phyloP scores from a whole-genome alignment of 768 basidiomycete genomes.

The Hygrocybe punicea region DNA sequence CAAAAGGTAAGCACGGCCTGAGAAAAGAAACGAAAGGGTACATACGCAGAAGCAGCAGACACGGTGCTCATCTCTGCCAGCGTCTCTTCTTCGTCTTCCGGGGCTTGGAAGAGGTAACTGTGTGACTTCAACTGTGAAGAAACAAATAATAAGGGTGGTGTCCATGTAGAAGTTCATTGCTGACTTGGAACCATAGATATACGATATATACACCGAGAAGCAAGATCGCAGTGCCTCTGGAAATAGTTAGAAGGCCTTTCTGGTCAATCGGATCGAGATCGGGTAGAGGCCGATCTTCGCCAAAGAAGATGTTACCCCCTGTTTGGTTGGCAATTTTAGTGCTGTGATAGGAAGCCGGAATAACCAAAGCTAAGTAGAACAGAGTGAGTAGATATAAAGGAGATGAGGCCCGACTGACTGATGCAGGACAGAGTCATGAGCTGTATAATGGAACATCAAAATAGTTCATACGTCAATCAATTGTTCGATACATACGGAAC shows the following conservation, averaged over 20 bases:
- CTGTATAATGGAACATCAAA: slow-evolving; percentile 29
- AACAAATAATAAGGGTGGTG: not conserved
- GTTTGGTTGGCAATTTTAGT: slow-evolving; percentile 24
- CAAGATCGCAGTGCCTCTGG: slow-evolving; percentile 75
- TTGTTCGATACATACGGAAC: slow-evolving; percentile 38
- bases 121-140: slow-evolving; percentile 65
- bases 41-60: slow-evolving; percentile 58
- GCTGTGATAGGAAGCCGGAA: slow-evolving; percentile 82
- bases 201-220: slow-evolving; percentile 70
- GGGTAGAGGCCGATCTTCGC: slow-evolving; percentile 13
- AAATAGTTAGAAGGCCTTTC: slow-evolving; percentile 65
- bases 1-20: not conserved
- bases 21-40: slow-evolving; percentile 14
- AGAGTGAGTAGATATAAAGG: not conserved
- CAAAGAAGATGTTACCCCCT: not conserved
- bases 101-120: slow-evolving; percentile 50
- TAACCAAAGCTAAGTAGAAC: slow-evolving; percentile 61
- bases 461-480: not conserved
- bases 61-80: slow-evolving; percentile 64
- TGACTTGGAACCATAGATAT: slow-evolving; percentile 73
- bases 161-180: slow-evolving; percentile 7
- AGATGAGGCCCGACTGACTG: slow-evolving; percentile 47
- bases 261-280: slow-evolving; percentile 27
- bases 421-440: slow-evolving; percentile 86
- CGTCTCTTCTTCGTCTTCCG: slow-evolving; percentile 35